Percentiles rank a stretch among this genome's conserved stretches.
Evolutionary conservation across 2,329 filamentous ascomycete genomes (phyloP).

Genomic region (Metarhizium sp.): DNA sequence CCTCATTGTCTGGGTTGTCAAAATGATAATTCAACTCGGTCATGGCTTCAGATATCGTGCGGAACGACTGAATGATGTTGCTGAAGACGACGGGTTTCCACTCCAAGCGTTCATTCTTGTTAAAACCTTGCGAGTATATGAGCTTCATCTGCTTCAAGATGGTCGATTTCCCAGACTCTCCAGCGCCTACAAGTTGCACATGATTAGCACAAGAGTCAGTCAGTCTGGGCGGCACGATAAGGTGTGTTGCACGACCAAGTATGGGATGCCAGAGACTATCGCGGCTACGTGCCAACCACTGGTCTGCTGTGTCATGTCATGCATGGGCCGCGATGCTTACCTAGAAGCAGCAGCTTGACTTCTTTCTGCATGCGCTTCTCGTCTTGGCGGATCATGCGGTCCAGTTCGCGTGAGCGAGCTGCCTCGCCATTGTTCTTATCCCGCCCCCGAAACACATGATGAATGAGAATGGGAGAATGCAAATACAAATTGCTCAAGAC

Average conservation of each 20-base stretch:
- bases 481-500: neutral
- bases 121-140: constrained; percentile 90
- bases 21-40: constrained; percentile 72
- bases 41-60: constrained; percentile 87
- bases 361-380: constrained; percentile 80
- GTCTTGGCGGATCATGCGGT: constrained; percentile 75
- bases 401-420: constrained; percentile 65
- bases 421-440: constrained; percentile 35
- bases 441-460: constrained; percentile 57
- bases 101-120: constrained; percentile 79
- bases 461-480: constrained; percentile 4
- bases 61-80: constrained; percentile 88
- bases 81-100: constrained; percentile 94
- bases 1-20: constrained; percentile 69
- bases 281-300: neutral
- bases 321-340: constrained; percentile 34
- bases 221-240: neutral
- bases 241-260: constrained; percentile 1
- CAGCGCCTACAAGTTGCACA: constrained; percentile 57
- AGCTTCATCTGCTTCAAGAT: constrained; percentile 99
- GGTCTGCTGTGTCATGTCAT: neutral
- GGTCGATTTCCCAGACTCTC: constrained; percentile 85
- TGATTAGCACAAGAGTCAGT: constrained; percentile 7
- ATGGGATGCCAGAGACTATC: neutral
- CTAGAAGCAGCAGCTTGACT: constrained; percentile 87